Evolutionary conservation across 208 protist species (phyloP).

Genomic region (Borovskyia barvae): DNA sequence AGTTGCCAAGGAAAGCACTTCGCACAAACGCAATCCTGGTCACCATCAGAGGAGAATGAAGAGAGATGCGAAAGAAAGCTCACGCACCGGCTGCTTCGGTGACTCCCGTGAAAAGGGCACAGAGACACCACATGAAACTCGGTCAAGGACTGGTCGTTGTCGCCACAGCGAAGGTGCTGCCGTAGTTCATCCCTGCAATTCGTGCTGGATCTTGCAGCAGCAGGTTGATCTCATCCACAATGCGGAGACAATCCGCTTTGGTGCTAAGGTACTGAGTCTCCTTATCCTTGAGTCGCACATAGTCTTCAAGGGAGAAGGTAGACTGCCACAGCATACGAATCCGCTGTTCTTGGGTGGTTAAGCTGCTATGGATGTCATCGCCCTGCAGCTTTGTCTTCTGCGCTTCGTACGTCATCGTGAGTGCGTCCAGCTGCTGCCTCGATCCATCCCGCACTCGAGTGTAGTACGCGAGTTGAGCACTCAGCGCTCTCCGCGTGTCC

Average conservation of each 20-base stretch:
- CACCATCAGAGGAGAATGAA: constrained; percentile 4
- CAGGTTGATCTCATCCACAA: constrained; percentile 85
- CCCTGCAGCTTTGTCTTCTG: constrained; percentile 48
- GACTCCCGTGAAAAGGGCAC: not conserved
- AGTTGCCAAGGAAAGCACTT: too few species aligned
- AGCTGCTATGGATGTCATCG: constrained; percentile 49
- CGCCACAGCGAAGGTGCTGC: constrained; percentile 13
- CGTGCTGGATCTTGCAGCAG: constrained; percentile 65
- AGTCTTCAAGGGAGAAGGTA: constrained; percentile 84
- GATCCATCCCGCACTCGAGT: constrained; percentile 66
- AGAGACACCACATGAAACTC: not conserved
- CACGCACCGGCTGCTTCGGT: not conserved
- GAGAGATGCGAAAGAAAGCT: not conserved
- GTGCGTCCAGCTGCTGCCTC: constrained; percentile 65
- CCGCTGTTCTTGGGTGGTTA: constrained; percentile 81
- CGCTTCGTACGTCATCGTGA: constrained; percentile 54
- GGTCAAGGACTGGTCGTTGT: too few species aligned
- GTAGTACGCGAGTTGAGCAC: constrained; percentile 53
- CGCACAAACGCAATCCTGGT: not conserved
- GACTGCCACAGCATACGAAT: constrained; percentile 87
- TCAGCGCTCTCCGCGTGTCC: constrained; percentile 46
- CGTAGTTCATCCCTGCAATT: constrained; percentile 13
- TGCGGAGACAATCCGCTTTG: constrained; percentile 83
- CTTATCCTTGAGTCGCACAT: constrained; percentile 85
- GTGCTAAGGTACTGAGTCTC: constrained; percentile 81